These are phyloP conservation scores for Rubus idaeus DNA, from an alignment of 306 rosid species.

Conservation along the genomic window DNA sequence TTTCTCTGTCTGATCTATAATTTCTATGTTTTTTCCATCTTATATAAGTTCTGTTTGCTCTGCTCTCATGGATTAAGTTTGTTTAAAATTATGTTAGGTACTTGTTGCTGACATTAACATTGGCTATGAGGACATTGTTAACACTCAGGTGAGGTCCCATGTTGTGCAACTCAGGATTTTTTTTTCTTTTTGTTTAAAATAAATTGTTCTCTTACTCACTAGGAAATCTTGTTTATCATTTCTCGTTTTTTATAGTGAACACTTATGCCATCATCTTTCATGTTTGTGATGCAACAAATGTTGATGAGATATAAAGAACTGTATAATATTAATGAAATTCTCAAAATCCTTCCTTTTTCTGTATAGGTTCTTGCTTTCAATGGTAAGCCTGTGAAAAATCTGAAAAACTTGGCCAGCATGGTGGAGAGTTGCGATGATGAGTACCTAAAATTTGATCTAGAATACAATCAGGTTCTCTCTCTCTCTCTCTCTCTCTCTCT, in stretches of 20 bases:
- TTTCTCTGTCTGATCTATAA: slow-evolving; percentile 16
- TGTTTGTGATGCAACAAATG: neutral
- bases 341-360: slow-evolving; percentile 13
- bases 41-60: slow-evolving; percentile 6
- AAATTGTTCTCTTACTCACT: neutral
- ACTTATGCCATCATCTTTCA: too few relatives aligned
- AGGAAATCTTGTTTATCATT: neutral
- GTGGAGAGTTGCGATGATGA: slow-evolving; percentile 68
- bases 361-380: slow-evolving; percentile 65
- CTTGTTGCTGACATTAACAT: slow-evolving; percentile 80
- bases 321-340: neutral
- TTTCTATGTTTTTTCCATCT: slow-evolving; percentile 1
- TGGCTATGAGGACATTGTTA: slow-evolving; percentile 77
- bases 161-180: neutral
- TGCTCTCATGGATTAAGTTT: slow-evolving; percentile 1
- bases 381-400: slow-evolving; percentile 65
- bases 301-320: neutral
- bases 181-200: neutral
- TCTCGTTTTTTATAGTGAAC: neutral
- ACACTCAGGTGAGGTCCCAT: slow-evolving; percentile 57
- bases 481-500: neutral
- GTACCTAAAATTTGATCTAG: slow-evolving; percentile 67
- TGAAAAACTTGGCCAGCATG: slow-evolving; percentile 66
- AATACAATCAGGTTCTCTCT: slow-evolving; percentile 63
- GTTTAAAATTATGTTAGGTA: slow-evolving; percentile 50